Base-by-base conservation (phyloP, 2,329 filamentous ascomycete genomes). In the Fusarium albidum region DNA sequence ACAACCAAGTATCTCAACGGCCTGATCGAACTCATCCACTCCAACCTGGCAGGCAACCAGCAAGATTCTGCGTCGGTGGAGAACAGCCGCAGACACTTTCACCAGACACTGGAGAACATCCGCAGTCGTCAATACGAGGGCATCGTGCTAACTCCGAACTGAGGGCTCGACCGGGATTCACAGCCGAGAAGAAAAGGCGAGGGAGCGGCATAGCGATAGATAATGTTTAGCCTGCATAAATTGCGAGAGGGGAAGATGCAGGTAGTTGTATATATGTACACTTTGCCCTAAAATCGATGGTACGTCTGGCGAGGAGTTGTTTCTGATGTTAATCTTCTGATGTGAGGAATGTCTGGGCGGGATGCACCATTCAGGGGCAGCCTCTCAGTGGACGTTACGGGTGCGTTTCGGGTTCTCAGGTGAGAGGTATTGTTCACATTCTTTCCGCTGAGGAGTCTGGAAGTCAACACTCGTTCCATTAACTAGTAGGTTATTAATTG, bases 1-100 rank as follows among this genome's bases (percentile, higher is more conserved):
- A 99, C 95, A 6, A 97, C 90, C 3, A 98, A 98, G 76, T 99
- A 98, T 73, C 84, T 99, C 59, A 99, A 99, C 70, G 95, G 95
- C 4, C 85, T 99, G 43, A 98, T 99, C 69, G 95, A 99, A 77
- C 85, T 99, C 59, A 98, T 99, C 69, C 93, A 99, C 75, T 96
- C 92, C 17, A 99, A 99, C 71, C 82, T 99, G 27, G 88, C 89
- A 62, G 92, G 89, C 50, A 95, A 91, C 70, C 88, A 92, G 69
- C 85, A 89, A 66, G 91, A 95, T 66, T 91, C 90, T 27, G 84
- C 88, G 0, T 89, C 88, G 17, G 83, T 98, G 43, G 95, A 99
- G 69, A 92, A 87, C 60, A 96, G 95, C 58, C 90, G 89, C 73
- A 92, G 91, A 69, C 95, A 99, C 75, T 99, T 99, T 76, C 85